phyloP scores from a whole-genome alignment of 768 basidiomycete species.

The Lentinula sp. region DNA sequence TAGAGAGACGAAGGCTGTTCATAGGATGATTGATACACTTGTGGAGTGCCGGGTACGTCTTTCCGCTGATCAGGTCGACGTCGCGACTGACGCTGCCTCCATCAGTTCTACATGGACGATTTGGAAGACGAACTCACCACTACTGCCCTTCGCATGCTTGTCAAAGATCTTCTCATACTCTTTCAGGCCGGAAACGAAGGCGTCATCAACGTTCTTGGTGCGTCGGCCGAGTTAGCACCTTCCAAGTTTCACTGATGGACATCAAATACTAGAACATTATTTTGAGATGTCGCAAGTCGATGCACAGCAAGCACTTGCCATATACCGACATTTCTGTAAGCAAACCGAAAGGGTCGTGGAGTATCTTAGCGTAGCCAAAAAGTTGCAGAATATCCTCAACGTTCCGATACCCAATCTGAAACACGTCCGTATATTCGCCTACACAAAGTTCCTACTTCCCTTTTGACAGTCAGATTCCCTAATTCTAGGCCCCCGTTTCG shows the following conservation, averaged over 20 bases:
- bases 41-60: slow-evolving; percentile 81
- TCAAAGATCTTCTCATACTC: slow-evolving; percentile 91
- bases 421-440: slow-evolving; percentile 48
- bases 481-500: slow-evolving; percentile 79
- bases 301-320: slow-evolving; percentile 72
- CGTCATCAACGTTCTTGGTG: slow-evolving; percentile 74
- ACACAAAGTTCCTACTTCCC: not conserved
- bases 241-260: slow-evolving; percentile 17
- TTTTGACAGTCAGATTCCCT: not conserved
- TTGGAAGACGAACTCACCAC: slow-evolving; percentile 89
- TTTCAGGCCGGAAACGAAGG: slow-evolving; percentile 98
- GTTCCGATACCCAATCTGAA: slow-evolving; percentile 92
- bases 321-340: slow-evolving; percentile 92
- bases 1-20: slow-evolving; percentile 87
- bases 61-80: slow-evolving; percentile 1
- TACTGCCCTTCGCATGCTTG: slow-evolving; percentile 85
- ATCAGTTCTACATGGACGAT: slow-evolving; percentile 89
- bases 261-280: slow-evolving; percentile 73
- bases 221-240: slow-evolving; percentile 17
- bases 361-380: slow-evolving; percentile 86
- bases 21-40: slow-evolving; percentile 82
- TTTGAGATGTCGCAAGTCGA: slow-evolving; percentile 98
- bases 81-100: not conserved
- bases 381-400: slow-evolving; percentile 88
- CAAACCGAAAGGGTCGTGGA: slow-evolving; percentile 93